Evolutionary conservation across 805 yeast species (phyloP).

Genomic region (Yamadazyma nakazawae): DNA sequence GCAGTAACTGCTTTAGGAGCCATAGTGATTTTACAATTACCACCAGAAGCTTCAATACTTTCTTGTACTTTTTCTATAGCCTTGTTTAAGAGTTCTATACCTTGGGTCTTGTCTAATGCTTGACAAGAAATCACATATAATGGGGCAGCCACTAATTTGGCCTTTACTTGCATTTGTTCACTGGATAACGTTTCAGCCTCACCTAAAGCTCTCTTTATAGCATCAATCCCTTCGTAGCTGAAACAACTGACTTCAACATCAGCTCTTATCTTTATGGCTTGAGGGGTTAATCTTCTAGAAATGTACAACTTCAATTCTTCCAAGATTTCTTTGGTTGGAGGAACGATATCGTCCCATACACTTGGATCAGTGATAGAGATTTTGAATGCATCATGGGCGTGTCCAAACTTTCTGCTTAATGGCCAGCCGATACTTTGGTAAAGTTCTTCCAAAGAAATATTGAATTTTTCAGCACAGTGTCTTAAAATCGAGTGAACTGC

Average conservation of each 20-base stretch:
- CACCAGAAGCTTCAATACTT: conserved; percentile 70
- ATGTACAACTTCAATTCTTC: conserved; percentile 86
- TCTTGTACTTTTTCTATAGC: conserved; percentile 77
- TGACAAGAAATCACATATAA: conserved; percentile 90
- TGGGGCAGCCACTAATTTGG: conserved; percentile 96
- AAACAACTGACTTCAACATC: conserved; percentile 97
- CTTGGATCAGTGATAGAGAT: conserved; percentile 88
- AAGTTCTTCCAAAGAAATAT: conserved; percentile 77
- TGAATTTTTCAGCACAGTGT: conserved; percentile 97
- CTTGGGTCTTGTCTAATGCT: conserved; percentile 86
- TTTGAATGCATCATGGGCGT: conserved; percentile 96
- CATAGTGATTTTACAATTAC: conserved; percentile 90
- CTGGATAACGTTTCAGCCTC: conserved; percentile 84
- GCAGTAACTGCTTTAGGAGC: conserved; percentile 99
- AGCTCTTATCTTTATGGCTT: conserved; percentile 97
- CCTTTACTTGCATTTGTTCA: conserved; percentile 85
- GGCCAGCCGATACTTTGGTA: conserved; percentile 97
- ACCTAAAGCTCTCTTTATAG: conserved; percentile 82
- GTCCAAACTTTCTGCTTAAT: conserved; percentile 89
- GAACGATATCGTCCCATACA: conserved; percentile 74
- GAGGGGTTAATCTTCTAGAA: conserved; percentile 92
- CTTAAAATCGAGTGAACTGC: conserved; percentile 97
- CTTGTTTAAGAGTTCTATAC: conserved; percentile 70
- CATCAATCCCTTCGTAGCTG: conserved; percentile 96
- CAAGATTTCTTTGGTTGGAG: conserved; percentile 72